Percentiles rank a stretch among this genome's conserved stretches.
Evolutionary conservation across 73 alveolate species (phyloP).

Genomic region (Paramecium sonneborni): DNA sequence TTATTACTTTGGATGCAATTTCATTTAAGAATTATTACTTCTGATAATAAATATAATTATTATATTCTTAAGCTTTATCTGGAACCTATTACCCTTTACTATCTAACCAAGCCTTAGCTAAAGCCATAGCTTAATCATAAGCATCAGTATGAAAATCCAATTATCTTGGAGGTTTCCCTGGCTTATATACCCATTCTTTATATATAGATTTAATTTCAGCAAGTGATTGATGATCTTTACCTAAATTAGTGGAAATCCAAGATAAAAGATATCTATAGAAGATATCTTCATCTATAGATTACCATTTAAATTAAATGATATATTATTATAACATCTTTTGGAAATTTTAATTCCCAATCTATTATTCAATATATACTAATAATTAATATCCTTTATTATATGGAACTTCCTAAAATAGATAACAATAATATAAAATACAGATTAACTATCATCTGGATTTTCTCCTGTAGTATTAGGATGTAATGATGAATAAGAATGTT

Average conservation of each 20-base stretch:
- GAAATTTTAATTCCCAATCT: conserved; percentile 65
- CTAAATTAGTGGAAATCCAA: conserved; percentile 15
- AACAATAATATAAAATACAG: neutral
- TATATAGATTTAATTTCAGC: conserved; percentile 70
- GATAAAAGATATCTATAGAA: conserved; percentile 68
- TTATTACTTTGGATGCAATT: neutral
- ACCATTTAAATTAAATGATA: conserved; percentile 60
- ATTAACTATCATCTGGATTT: conserved; percentile 80
- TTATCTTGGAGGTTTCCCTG: conserved; percentile 81
- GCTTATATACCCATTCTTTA: conserved; percentile 77
- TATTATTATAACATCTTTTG: conserved; percentile 66
- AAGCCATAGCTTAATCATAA: conserved; percentile 46
- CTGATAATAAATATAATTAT: neutral
- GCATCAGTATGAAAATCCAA: conserved; percentile 73
- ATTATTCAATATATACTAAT: conserved; percentile 68
- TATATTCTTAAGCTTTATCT: neutral
- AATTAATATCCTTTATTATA: conserved; percentile 90
- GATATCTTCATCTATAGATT: conserved; percentile 64
- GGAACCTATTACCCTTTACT: neutral
- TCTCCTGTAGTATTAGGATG: conserved; percentile 75
- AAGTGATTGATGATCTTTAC: conserved; percentile 48
- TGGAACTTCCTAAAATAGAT: conserved; percentile 67
- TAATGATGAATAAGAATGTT: conserved; percentile 70
- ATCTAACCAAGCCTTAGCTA: conserved; percentile 66
- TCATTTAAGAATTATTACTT: neutral